Percentiles rank a stretch among this genome's conserved stretches.
Evolutionary conservation across 164 flowering plant species (phyloP).

Genomic region (Platanus orientalis): DNA sequence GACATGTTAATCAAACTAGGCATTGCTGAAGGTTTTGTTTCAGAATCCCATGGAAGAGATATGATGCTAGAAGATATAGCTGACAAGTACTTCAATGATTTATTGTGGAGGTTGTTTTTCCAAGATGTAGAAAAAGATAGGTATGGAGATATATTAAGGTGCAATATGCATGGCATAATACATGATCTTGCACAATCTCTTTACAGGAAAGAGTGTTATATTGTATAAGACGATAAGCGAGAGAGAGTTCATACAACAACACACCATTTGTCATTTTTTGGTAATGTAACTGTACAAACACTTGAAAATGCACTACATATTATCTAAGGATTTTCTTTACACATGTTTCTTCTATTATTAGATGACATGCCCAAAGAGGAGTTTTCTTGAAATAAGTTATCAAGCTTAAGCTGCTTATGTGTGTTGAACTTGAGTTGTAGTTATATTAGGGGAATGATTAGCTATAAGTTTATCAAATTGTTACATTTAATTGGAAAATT

Average conservation of each 20-base stretch:
- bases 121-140: neutral
- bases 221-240: too few species aligned
- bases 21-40: too few species aligned
- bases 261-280: neutral
- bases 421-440: neutral
- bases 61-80: too few species aligned
- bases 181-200: neutral
- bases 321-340: too few species aligned
- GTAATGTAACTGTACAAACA: neutral
- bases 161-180: neutral
- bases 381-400: neutral
- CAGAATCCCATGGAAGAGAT: too few species aligned
- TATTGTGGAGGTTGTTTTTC: too few species aligned
- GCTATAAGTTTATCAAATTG: neutral
- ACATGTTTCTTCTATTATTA: too few species aligned
- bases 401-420: neutral
- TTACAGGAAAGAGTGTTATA: neutral
- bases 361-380: too few species aligned
- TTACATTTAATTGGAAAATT: too few species aligned
- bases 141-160: neutral
- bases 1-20: too few species aligned
- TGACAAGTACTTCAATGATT: too few species aligned
- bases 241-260: too few species aligned
- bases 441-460: neutral
- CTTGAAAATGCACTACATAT: neutral